Evolutionary conservation across 1,284 basidiomycete genomes (phyloP), one percentile per base, ranked within the genome.

Genomic region (Heliocybe sulcata): DNA sequence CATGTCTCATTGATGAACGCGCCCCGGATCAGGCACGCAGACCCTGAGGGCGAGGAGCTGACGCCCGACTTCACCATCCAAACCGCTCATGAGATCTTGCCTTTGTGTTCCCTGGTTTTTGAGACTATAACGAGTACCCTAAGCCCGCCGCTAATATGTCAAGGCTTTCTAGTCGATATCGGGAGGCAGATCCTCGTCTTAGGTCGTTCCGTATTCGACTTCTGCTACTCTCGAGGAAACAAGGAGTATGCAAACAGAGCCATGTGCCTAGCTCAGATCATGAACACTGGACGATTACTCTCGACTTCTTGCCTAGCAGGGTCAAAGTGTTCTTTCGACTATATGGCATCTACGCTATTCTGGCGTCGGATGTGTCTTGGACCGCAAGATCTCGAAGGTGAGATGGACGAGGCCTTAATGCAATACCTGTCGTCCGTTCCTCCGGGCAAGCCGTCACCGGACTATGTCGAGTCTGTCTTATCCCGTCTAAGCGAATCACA

Each of bases 101-200:
- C 73, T 2, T 72, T 87, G 53, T 65, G 80, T 45, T 72, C 72
- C 35, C 64, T 76, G 23, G 60, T 80, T 12, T 60, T 79, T 19
- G 72, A 79, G 25, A 63, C 80, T n/a, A 59, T 77, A 12, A 65
- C 72, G 35, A 69, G 67, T 51, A 64, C 74, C 1, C 59, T 83
- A 48, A 67, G 64, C 38, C 73, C 74, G 0, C 63, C 73, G 1
- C 60, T 75, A 14, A 67, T 71, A 33, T 74, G 70, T 8, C 73
- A 76, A 29, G 76, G 75, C 66, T 78, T 82, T 54, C 67, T 83
- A 2, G 62, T 65, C 14, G 79, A 84, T 58, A 58, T 80, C 45
- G 60, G 72, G 29, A 72, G 73, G 27, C 69, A 68, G 27, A 64
- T 73, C 2, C 65, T 73, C 9, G 73, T 74, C 48, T 60, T 73